A percentile compares a stretch with the other conserved stretches of the same genome.
Evolutionary conservation across 176 grass and related monocot species (phyloP).

Genomic region (Triticum monococcum): DNA sequence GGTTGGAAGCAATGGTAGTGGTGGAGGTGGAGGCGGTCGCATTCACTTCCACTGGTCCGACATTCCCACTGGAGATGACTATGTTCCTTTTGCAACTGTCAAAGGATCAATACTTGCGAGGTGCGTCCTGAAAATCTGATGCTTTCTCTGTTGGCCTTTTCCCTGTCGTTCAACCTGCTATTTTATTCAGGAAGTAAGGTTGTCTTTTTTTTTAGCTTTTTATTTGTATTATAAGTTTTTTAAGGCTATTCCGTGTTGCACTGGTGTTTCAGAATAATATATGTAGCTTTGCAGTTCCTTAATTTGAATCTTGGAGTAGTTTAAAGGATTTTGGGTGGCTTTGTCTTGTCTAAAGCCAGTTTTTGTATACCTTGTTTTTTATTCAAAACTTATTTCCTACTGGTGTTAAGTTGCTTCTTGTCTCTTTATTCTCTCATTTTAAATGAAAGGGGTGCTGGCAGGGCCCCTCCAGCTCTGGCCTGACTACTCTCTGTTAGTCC

Average conservation of each 20-base stretch:
- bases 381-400: not conserved
- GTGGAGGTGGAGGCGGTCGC: constrained; percentile 87
- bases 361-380: not conserved
- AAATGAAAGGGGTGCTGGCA: not conserved
- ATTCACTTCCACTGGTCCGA: constrained; percentile 98
- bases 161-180: constrained; percentile 19
- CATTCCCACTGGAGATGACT: constrained; percentile 91
- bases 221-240: constrained; percentile 16
- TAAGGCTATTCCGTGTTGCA: not conserved
- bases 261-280: not conserved
- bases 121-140: constrained; percentile 48
- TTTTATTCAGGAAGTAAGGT: not conserved
- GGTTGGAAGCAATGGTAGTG: constrained; percentile 58
- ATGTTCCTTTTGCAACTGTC: constrained; percentile 74
- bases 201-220: not conserved
- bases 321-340: not conserved
- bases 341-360: not conserved
- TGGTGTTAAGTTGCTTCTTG: not conserved
- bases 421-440: not conserved
- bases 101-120: constrained; percentile 80
- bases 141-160: constrained; percentile 12
- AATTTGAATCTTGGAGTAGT: constrained; percentile 12
- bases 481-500: not conserved
- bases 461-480: not conserved
- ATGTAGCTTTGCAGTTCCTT: constrained; percentile 2